Base-by-base conservation (phyloP, 169 alveolate species). In the Babesia sp. region DNA sequence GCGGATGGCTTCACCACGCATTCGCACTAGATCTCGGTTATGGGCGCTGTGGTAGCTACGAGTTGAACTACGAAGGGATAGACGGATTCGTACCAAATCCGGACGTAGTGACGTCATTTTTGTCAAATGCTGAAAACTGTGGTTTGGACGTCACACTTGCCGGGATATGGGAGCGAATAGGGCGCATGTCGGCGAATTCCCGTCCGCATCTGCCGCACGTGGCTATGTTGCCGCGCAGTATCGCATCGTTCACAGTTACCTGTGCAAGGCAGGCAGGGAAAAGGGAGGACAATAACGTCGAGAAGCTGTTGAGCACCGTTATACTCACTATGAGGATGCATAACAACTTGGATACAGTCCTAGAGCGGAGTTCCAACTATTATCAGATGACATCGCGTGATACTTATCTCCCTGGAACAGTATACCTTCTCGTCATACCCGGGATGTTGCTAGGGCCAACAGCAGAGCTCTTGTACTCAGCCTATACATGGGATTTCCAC, bases 31-130 rank as follows among this genome's bases (percentile, higher is more conserved):
- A 79, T 18, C 63, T 79, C 44, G 87, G 87, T 1, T 42, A 56
- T 20, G 73, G 73, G 50, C 46, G 73, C n/a, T 79, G 87, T 57
- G 50, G 60, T 29, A 20, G 51, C 18, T 79, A 61, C 76, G 61
- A 56, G 34, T 24, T 79, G 31, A 59, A 39, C 26, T 79, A 79
- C 58, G 87, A 79, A 68, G 87, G 87, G 14, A 41, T 71, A 9
- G 87, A 79, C 55, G 87, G 87, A 24, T 31, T 16, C 51, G 36
- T 66, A 41, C 87, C 87, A 11, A 79, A 79, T 54, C 83, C 26
- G 70, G 87, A 79, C 26, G 72, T 70, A 20, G 44, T 79, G 22
- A 60, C 53, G 26, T 34, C 73, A 6, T 79, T 79, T 53, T 46
- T 79, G 29, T 42, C 61, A 22, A 46, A 34, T 20, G 58, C 83